Conservation (phyloP, 768 basidiomycete genomes). For the Lactifluus subvellereus region DNA sequence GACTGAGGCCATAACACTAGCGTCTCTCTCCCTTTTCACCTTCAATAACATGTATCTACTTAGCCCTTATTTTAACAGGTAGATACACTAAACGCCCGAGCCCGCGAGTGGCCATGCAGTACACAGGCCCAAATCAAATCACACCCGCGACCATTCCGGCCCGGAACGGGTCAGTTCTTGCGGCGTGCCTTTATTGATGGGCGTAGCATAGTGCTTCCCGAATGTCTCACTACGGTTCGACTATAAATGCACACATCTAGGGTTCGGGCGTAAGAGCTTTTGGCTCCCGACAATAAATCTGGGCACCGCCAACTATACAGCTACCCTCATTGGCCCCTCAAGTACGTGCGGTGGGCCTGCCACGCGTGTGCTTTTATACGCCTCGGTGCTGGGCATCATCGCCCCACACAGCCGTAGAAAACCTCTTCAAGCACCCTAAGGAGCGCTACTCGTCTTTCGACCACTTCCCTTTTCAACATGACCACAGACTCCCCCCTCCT, state of each 20-base stretch:
- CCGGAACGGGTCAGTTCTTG: too few species aligned
- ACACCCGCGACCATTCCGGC: too few species aligned
- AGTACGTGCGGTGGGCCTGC: neutral
- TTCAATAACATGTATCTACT: too few species aligned
- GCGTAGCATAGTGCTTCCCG: neutral
- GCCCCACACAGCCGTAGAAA: neutral
- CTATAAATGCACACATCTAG: neutral
- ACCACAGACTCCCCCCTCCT: slow-evolving; percentile 2
- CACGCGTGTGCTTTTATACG: neutral
- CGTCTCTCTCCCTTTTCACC: too few species aligned
- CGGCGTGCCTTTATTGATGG: neutral
- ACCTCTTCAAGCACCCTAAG: neutral
- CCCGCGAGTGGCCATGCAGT: too few species aligned
- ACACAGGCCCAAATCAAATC: too few species aligned
- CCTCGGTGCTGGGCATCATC: neutral
- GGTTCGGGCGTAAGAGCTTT: neutral
- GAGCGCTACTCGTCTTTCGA: too few species aligned
- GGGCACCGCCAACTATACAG: neutral
- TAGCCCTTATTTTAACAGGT: too few species aligned
- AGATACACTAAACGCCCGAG: too few species aligned
- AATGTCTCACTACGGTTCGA: neutral
- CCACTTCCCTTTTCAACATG: neutral
- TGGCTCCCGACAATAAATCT: neutral
- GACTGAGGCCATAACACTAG: too few species aligned
- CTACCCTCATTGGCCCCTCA: neutral